Conservation (phyloP, 140 eudicot species). For the Erigeron philadelphicus region DNA sequence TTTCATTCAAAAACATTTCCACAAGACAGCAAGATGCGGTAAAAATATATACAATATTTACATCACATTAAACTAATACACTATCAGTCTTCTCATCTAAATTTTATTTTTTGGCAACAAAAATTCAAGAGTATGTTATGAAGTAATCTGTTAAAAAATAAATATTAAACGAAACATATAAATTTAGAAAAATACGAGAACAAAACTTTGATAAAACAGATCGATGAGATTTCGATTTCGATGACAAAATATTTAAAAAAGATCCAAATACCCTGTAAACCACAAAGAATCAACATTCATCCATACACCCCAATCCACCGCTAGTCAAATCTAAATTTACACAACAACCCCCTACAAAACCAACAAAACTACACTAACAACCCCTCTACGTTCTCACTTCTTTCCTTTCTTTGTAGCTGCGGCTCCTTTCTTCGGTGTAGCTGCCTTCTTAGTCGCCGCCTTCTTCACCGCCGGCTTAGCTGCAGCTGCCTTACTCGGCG, state of each 20-base stretch:
- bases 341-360: constrained; percentile 27
- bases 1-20: too few relatives aligned
- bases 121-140: too few relatives aligned
- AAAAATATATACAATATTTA: too few relatives aligned
- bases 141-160: too few relatives aligned
- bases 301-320: background rate
- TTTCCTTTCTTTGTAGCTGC: constrained; percentile 27
- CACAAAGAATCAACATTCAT: background rate
- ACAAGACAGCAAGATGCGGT: too few relatives aligned
- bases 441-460: constrained; percentile 12
- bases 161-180: background rate
- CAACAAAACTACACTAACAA: constrained; percentile 12
- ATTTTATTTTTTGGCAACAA: too few relatives aligned
- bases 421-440: constrained; percentile 27
- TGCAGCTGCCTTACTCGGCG: constrained; percentile 16
- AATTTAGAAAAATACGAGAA: background rate
- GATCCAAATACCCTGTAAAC: background rate
- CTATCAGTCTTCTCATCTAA: too few relatives aligned
- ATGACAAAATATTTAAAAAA: too few relatives aligned
- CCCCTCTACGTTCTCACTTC: constrained; percentile 25
- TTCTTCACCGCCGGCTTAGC: constrained; percentile 22
- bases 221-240: background rate
- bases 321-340: constrained; percentile 22
- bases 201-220: background rate
- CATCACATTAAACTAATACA: too few relatives aligned